A percentile compares a stretch with the other conserved stretches of the same genome.
phyloP scores from a whole-genome alignment of 1,284 basidiomycete species.

The Lentinus polychrous region DNA sequence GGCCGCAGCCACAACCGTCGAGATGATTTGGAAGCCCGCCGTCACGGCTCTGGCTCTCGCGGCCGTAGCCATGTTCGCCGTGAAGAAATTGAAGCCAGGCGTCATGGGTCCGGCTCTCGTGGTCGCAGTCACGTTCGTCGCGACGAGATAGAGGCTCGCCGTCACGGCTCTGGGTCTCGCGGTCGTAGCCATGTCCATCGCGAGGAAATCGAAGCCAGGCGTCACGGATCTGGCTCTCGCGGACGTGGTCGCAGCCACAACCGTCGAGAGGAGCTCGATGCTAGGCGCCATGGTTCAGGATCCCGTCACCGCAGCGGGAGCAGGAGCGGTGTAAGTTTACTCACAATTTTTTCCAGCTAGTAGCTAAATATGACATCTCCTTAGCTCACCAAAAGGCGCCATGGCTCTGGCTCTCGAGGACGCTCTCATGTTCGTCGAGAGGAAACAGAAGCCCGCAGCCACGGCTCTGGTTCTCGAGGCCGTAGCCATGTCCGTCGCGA shows the following conservation, averaged over 20 bases:
- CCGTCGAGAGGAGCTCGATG: slow-evolving; percentile 4
- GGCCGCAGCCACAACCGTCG: slow-evolving; percentile 5
- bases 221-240: slow-evolving; percentile 13
- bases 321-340: slow-evolving; percentile 1
- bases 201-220: slow-evolving; percentile 10
- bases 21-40: neutral
- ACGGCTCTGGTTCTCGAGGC: slow-evolving; percentile 3
- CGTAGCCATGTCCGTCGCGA: slow-evolving; percentile 8
- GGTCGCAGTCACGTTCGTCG: slow-evolving; percentile 5
- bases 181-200: slow-evolving; percentile 8
- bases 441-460: slow-evolving; percentile 5
- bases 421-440: slow-evolving; percentile 2
- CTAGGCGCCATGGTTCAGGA: slow-evolving; percentile 11
- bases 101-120: neutral
- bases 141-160: neutral
- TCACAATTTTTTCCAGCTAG: too few species aligned
- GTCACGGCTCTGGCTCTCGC: slow-evolving; percentile 1
- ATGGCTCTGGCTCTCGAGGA: slow-evolving; percentile 16
- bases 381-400: slow-evolving; percentile 12
- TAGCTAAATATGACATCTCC: too few species aligned
- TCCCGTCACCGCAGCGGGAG: slow-evolving; percentile 7
- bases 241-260: slow-evolving; percentile 11
- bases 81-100: slow-evolving; percentile 4
- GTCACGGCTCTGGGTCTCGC: slow-evolving; percentile 13
- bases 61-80: neutral